Base-by-base conservation (phyloP, 306 rosid genomes). In the Lotus japonicus region DNA sequence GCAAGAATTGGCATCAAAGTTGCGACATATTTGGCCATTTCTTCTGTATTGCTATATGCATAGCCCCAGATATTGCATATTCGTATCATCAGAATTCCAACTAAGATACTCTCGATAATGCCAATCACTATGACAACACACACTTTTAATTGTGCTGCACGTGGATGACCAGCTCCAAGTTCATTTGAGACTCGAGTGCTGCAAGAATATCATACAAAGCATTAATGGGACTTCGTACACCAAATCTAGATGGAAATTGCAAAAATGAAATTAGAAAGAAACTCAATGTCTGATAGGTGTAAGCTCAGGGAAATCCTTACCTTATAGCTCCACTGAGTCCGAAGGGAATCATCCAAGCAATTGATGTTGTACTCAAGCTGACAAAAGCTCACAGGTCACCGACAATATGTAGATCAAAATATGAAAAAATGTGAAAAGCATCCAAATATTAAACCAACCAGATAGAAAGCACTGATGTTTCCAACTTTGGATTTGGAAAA, bases 251-350 rank as follows among this genome's bases (percentile, higher is more conserved):
- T 1, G 7, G 10, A 19, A 0, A 13, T 57, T 46, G 49, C 31
- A 41, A 46, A 6, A 31, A 21, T 9, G 0, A 18, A 28, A 14
- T 26, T 39, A 16, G 28, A 5, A 48, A 31, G 60, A 55, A 14
- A 66, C 13, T 3, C 13, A 65, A 65, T 2, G 5, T 16, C 19
- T 36, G 12, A 46, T 4, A 60, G 38, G 16, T 52, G 57, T 53
- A 9, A 1, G 5, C 15, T 52, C 18, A 11, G 39, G 33, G 39
- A 52, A 45, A 38, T 39, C 23, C 81, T 84, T 51, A 91, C 96
- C 97, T 88, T 43, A 75, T 79, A 54, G 96, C 91, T 74, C 82
- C 77, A 79, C 97, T 77, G 16, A 91, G 84, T 76, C 96, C 94
- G 65, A 74, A 83, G 7, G 94, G 82, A 66, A 91, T 82, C 91